Percentiles rank a stretch among this genome's conserved stretches.
Evolutionary conservation across 148 eudicot species (phyloP).

Genomic region (Rhododendron williamsianum): DNA sequence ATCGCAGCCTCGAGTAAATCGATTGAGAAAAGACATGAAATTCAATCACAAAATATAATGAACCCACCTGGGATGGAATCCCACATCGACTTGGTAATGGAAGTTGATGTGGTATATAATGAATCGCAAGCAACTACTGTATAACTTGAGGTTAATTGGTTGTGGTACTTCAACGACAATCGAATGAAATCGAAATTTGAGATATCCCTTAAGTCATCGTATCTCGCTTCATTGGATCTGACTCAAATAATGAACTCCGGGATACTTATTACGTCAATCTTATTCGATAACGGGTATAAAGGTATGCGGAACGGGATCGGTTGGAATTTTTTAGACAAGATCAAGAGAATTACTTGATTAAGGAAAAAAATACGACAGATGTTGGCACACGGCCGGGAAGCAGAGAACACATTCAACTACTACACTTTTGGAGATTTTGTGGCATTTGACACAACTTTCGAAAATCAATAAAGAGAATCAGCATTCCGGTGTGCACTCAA

Average conservation of each 20-base stretch:
- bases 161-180: not conserved
- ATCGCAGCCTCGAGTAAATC: not conserved
- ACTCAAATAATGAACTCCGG: not conserved
- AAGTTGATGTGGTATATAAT: too few species aligned
- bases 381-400: not conserved
- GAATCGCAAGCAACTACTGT: too few species aligned
- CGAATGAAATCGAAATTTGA: not conserved
- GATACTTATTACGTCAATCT: not conserved
- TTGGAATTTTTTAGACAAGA: not conserved
- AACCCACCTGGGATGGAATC: too few species aligned
- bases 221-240: not conserved
- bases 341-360: not conserved
- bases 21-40: not conserved
- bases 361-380: not conserved
- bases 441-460: not conserved
- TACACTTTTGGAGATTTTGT: not conserved
- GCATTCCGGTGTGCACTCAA: not conserved
- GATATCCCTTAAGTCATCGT: not conserved
- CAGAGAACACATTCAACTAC: not conserved
- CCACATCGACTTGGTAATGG: too few species aligned
- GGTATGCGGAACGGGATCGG: not conserved
- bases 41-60: too few species aligned
- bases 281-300: too few species aligned
- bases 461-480: not conserved
- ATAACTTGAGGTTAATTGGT: not conserved